Percentiles rank a stretch among this genome's conserved stretches.
phyloP scores from a whole-genome alignment of 2,329 filamentous ascomycete species.

The Exutisphaerella laricina region DNA sequence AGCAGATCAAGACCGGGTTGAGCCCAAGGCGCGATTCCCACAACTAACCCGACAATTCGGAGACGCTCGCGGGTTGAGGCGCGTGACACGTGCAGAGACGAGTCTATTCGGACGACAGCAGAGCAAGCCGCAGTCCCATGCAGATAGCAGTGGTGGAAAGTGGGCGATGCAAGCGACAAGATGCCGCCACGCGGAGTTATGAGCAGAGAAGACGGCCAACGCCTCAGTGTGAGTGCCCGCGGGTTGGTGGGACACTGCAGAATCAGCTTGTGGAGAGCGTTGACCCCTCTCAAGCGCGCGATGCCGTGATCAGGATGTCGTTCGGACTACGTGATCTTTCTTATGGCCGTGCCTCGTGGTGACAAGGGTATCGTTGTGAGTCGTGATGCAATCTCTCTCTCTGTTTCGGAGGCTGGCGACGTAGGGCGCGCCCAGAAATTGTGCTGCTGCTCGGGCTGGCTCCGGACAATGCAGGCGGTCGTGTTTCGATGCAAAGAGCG shows the following conservation, averaged over 20 bases:
- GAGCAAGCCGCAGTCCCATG: conserved; percentile 2
- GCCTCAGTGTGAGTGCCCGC: conserved; percentile 4
- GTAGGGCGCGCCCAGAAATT: background rate
- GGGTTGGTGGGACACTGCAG: conserved; percentile 5
- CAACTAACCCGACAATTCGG: conserved; percentile 5
- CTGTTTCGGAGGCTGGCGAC: background rate
- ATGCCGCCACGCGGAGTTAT: conserved; percentile 8
- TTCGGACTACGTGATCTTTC: background rate
- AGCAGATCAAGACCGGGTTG: conserved; percentile 9
- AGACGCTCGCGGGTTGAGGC: conserved; percentile 12
- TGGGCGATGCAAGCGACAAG: conserved; percentile 8
- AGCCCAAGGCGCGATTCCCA: conserved; percentile 5
- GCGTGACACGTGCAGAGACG: conserved; percentile 2
- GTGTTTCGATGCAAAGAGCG: background rate
- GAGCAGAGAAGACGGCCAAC: background rate
- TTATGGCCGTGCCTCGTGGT: conserved; percentile 1
- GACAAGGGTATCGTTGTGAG: background rate
- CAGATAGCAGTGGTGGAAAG: background rate
- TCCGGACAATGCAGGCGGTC: no score
- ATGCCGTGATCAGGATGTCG: background rate
- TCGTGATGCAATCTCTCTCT: background rate
- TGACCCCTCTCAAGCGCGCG: conserved; percentile 5
- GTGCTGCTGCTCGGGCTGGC: background rate
- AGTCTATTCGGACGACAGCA: conserved; percentile 13
- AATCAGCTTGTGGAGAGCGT: conserved; percentile 1